Evolutionary conservation across 345 rosid species (phyloP), one percentile per base, ranked within the genome.

Genomic region (Boechera divaricarpa): DNA sequence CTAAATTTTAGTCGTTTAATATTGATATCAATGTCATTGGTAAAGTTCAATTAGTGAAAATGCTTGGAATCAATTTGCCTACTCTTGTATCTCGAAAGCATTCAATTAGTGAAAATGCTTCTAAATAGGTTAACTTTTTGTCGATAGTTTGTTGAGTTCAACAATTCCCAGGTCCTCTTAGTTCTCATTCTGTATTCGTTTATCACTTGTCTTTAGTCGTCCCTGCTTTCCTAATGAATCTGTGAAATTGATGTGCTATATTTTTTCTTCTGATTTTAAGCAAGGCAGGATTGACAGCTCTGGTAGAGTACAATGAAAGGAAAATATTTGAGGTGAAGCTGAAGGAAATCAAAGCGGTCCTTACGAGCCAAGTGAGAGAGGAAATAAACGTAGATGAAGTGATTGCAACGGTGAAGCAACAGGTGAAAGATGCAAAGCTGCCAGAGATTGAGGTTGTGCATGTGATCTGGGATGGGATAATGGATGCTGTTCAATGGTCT

Each of bases 401-500:
- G 54, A 88, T 88, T 49, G 98, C 91, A 28, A 80, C 79, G 53
- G 93, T 91, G 77, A 95, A 93, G 82, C 98, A 91, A 35, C 88
- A 80, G 55, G 93, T 91, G 28, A 86, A 81, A 73, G 99, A 95
- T 70, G 97, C 96, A 52, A 87, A 88, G 53, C 83, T 95, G 41
- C 97, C 86, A 3, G 96, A 92, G 31, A 65, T 77, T 59, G 97
- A 95, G 83, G 80, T 90, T 26, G 87, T 95, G 64, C 83, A 92
- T 61, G 88, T 87, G 67, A 78, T 91, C 70, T 95, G 97, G 99
- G 97, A 93, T 87, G 89, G 89, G 26, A 58, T 95, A 67, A 95
- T 91, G 97, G 96, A 92, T 86, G 99, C 97, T 75, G 94, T 95
- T 65, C 99, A 91, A 77, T 93, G 98, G 97, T 92, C 98, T 74